A percentile compares a stretch with the other conserved stretches of the same genome.
phyloP scores from a whole-genome alignment of 2,329 filamentous ascomycete species.

The Canariomyces notabilis region DNA sequence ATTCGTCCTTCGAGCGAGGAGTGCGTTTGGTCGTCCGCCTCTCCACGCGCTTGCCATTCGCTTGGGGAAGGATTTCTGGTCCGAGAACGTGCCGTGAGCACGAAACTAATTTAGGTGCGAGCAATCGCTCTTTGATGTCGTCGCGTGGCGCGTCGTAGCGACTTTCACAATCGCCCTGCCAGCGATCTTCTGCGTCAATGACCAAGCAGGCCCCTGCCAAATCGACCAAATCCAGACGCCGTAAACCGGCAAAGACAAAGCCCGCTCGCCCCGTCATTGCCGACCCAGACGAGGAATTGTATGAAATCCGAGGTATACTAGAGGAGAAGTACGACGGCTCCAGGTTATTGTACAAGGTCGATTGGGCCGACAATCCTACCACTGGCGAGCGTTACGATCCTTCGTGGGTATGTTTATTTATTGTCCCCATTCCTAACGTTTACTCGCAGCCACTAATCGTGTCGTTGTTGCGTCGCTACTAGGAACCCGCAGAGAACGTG shows the following conservation, averaged over 20 bases:
- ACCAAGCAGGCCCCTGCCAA: neutral
- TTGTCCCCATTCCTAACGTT: neutral
- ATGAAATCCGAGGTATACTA: conserved; percentile 33
- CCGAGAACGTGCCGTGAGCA: neutral
- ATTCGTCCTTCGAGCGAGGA: conserved; percentile 1
- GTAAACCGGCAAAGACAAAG: conserved; percentile 2
- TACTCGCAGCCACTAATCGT: conserved; percentile 5
- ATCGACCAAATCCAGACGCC: conserved; percentile 9
- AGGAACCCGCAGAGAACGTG: conserved; percentile 29
- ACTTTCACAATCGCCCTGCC: conserved; percentile 2
- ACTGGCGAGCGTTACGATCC: conserved; percentile 44
- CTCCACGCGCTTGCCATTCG: neutral
- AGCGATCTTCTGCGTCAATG: conserved; percentile 8
- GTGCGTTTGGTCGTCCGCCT: neutral
- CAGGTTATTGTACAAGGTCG: conserved; percentile 44
- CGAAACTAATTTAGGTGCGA: neutral
- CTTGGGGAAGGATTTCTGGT: neutral
- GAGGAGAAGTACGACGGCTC: conserved; percentile 31
- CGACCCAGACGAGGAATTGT: conserved; percentile 21
- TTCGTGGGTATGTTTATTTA: conserved; percentile 43
- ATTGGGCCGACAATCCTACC: conserved; percentile 50
- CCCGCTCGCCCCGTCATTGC: neutral
- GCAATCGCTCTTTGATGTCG: neutral
- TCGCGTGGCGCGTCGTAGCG: neutral
- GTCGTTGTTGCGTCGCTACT: neutral